Conservation (phyloP, 2,329 filamentous ascomycete species). For the Sporothrix luriei region DNA sequence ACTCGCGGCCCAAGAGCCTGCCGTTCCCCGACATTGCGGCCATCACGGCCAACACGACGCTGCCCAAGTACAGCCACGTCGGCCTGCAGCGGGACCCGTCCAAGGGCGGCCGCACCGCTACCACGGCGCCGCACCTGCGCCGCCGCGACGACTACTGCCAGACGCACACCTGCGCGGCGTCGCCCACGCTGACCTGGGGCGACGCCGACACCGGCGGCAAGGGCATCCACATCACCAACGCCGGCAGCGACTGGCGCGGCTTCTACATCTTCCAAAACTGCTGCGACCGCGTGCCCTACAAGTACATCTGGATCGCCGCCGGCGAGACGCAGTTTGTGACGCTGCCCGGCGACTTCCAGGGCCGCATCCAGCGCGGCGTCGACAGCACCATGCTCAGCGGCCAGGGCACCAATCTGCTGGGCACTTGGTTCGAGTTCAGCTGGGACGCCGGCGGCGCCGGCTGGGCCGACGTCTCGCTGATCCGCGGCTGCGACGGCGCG, state of each 20-base stretch:
- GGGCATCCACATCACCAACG: constrained; percentile 31
- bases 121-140: neutral
- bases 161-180: neutral
- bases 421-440: constrained; percentile 31
- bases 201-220: constrained; percentile 27
- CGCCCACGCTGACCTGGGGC: constrained; percentile 1
- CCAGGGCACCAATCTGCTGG: constrained; percentile 14
- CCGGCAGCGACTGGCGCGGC: constrained; percentile 28
- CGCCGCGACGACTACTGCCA: neutral
- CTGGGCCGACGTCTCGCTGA: constrained; percentile 31
- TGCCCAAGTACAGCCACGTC: neutral
- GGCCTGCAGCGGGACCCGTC: neutral
- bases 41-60: neutral
- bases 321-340: constrained; percentile 30
- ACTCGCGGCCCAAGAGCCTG: neutral
- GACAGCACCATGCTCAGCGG: constrained; percentile 29
- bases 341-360: constrained; percentile 25
- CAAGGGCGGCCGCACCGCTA: neutral
- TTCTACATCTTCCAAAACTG: constrained; percentile 31
- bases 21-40: neutral
- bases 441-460: constrained; percentile 24
- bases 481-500: constrained; percentile 32
- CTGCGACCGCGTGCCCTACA: constrained; percentile 29
- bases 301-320: constrained; percentile 31
- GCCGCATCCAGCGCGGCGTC: constrained; percentile 31